phyloP scores from a whole-genome alignment of 768 basidiomycete genomes.

The Candolleomyces efflorescens region DNA sequence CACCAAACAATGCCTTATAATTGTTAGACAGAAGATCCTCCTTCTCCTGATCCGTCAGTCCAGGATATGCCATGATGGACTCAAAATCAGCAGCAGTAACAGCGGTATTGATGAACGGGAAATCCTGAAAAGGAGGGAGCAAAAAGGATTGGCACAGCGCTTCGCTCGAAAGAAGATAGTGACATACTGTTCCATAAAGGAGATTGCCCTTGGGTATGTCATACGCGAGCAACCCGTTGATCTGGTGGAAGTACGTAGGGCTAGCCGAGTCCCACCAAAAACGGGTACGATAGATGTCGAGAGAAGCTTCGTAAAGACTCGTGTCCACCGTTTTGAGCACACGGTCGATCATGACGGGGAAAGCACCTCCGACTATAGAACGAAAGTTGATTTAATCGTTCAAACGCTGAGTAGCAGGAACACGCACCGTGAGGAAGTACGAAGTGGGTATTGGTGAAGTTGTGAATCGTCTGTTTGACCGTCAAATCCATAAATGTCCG shows the following conservation, averaged over 20 bases:
- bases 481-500: conserved; percentile 28
- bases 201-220: conserved; percentile 28
- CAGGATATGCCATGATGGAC: conserved; percentile 6
- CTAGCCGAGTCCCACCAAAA: conserved; percentile 38
- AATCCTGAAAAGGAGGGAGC: conserved; percentile 19
- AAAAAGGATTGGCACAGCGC: background rate
- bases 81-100: background rate
- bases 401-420: too few relatives aligned
- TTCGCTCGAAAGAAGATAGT: background rate
- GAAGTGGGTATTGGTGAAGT: conserved; percentile 30
- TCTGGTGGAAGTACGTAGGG: conserved; percentile 32
- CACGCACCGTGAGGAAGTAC: conserved; percentile 31
- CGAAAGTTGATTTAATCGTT: too few relatives aligned
- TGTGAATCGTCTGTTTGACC: conserved; percentile 24
- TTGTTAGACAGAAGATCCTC: conserved; percentile 7
- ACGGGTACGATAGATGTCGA: conserved; percentile 26
- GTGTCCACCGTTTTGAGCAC: conserved; percentile 26
- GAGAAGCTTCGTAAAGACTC: conserved; percentile 27
- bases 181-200: conserved; percentile 30
- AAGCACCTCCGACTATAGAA: conserved; percentile 27
- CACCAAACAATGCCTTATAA: conserved; percentile 5
- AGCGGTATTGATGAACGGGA: conserved; percentile 13
- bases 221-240: conserved; percentile 26
- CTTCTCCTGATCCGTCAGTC: conserved; percentile 6
- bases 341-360: conserved; percentile 30